These are phyloP conservation scores for Scolecobasidium constrictum DNA, from an alignment of 2,329 filamentous ascomycete genomes.

Conservation along the genomic window DNA sequence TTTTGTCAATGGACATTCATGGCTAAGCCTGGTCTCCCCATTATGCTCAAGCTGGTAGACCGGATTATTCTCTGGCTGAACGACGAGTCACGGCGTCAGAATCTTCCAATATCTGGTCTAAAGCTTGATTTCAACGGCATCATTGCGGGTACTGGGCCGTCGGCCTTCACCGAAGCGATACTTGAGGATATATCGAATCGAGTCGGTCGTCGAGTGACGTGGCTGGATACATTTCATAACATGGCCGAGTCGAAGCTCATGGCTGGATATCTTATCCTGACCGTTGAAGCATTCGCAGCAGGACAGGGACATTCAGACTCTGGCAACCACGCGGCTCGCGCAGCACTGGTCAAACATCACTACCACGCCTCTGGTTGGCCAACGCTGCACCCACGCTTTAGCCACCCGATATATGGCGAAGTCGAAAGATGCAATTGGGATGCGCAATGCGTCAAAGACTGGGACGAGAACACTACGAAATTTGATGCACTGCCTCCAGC, in stretches of 20 bases:
- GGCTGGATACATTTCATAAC: slow-evolving; percentile 56
- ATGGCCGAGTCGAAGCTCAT: slow-evolving; percentile 55
- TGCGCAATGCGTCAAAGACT: slow-evolving; percentile 49
- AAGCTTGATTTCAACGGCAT: slow-evolving; percentile 61
- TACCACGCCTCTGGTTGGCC: slow-evolving; percentile 69
- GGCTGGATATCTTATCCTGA: slow-evolving; percentile 53
- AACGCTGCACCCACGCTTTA: slow-evolving; percentile 53
- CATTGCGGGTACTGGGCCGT: slow-evolving; percentile 60
- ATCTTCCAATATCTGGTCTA: slow-evolving; percentile 48
- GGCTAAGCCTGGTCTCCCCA: slow-evolving; percentile 53
- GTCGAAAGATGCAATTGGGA: slow-evolving; percentile 65
- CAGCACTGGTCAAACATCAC: slow-evolving; percentile 61
- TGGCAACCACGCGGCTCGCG: slow-evolving; percentile 55
- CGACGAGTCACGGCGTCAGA: slow-evolving; percentile 47
- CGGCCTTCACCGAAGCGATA: slow-evolving; percentile 56
- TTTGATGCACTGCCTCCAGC: slow-evolving; percentile 49
- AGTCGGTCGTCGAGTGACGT: slow-evolving; percentile 39
- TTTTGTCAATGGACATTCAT: slow-evolving; percentile 72
- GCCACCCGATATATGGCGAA: slow-evolving; percentile 57
- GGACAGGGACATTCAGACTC: slow-evolving; percentile 65
- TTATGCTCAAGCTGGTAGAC: slow-evolving; percentile 58
- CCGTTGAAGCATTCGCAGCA: slow-evolving; percentile 61
- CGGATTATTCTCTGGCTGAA: slow-evolving; percentile 58
- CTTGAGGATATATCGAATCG: slow-evolving; percentile 51
- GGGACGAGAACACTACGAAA: slow-evolving; percentile 53